phyloP scores from a whole-genome alignment of 23 red algal genomes.

The Cyanidioschyzon merolae region DNA sequence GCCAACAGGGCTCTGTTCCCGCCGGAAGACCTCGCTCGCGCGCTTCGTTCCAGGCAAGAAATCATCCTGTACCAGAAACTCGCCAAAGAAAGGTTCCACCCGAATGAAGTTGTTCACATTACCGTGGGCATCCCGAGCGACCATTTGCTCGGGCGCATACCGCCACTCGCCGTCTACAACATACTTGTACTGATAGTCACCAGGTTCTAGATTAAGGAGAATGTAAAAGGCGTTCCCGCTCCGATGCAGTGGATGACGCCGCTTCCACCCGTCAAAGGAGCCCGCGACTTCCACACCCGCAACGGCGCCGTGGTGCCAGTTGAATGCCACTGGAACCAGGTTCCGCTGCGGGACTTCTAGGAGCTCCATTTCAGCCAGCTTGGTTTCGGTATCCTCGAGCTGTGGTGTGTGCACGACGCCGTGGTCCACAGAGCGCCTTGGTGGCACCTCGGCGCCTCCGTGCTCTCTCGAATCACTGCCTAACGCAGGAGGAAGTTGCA shows the following conservation, averaged over 20 bases:
- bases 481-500: background rate
- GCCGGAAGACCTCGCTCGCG: slow-evolving; percentile 2
- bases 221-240: slow-evolving; percentile 26
- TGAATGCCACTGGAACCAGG: slow-evolving; percentile 17
- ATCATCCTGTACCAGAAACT: slow-evolving; percentile 23
- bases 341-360: background rate
- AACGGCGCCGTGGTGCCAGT: slow-evolving; percentile 21
- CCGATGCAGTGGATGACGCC: slow-evolving; percentile 21
- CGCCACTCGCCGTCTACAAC: slow-evolving; percentile 21
- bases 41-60: slow-evolving; percentile 5
- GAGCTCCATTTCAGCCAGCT: background rate
- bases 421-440: background rate
- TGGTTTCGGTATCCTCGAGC: background rate
- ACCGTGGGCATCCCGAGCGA: slow-evolving; percentile 11
- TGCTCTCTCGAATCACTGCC: background rate
- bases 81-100: slow-evolving; percentile 16
- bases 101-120: slow-evolving; percentile 26
- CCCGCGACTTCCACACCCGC: slow-evolving; percentile 16
- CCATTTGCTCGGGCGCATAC: slow-evolving; percentile 20
- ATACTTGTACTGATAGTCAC: slow-evolving; percentile 37
- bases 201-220: slow-evolving; percentile 25
- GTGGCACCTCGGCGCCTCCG: background rate
- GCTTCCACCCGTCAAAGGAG: slow-evolving; percentile 26
- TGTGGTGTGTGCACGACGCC: background rate
- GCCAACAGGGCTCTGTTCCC: background rate